Conservation (phyloP, 1,139 yeast species). For the Arxiozyma telluris region DNA sequence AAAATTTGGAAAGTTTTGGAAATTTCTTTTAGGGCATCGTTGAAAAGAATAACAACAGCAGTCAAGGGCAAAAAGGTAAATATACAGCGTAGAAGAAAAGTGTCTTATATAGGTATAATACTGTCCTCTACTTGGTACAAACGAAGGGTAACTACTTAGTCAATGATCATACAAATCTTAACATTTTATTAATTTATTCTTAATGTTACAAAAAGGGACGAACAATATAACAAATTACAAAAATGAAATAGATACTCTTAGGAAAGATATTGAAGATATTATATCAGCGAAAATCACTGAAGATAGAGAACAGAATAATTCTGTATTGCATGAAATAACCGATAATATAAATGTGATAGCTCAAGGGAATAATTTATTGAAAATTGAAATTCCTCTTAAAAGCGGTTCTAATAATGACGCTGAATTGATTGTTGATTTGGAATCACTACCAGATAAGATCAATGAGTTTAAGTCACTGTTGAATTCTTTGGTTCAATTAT, state of each 20-base stretch:
- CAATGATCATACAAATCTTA: not conserved
- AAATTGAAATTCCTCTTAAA: not conserved
- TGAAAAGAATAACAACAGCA: not conserved
- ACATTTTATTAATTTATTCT: not conserved
- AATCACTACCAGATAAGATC: conserved; percentile 13
- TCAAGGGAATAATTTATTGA: conserved; percentile 19
- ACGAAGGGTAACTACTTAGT: not conserved
- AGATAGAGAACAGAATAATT: conserved; percentile 17
- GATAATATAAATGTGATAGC: conserved; percentile 18
- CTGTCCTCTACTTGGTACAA: not conserved
- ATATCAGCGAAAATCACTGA: conserved; percentile 13
- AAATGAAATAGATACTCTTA: not conserved
- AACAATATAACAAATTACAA: not conserved
- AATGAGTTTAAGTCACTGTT: conserved; percentile 19
- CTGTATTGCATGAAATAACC: conserved; percentile 20
- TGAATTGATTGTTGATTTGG: conserved; percentile 15
- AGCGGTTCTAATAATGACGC: not conserved
- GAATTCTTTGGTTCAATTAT: conserved; percentile 19
- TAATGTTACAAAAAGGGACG: not conserved
- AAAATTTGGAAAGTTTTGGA: not conserved
- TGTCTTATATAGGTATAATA: too few relatives aligned
- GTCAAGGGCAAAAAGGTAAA: not conserved
- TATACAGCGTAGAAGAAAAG: not conserved
- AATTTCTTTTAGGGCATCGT: not conserved
- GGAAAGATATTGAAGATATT: not conserved